Conservation (phyloP, 164 flowering plant species). For the Paratinospora sagittata region DNA sequence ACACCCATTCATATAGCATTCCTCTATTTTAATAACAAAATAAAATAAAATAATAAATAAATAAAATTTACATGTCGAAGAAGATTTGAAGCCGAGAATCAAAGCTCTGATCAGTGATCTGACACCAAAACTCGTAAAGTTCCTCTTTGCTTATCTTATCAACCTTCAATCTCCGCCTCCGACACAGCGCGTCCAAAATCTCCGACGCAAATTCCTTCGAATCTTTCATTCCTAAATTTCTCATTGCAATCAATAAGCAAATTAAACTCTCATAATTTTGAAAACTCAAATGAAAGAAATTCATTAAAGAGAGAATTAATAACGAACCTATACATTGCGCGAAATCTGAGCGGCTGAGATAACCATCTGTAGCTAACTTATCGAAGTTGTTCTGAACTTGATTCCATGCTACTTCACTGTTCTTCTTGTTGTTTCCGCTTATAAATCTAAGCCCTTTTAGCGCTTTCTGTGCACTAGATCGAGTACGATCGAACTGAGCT, state of each 20-base stretch:
- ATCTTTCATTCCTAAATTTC: slow-evolving; percentile 74
- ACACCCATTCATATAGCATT: too few relatives aligned
- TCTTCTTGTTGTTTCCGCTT: slow-evolving; percentile 36
- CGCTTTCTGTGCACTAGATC: slow-evolving; percentile 86
- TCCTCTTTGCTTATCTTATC: slow-evolving; percentile 81
- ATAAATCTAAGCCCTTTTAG: slow-evolving; percentile 81
- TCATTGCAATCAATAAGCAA: not conserved
- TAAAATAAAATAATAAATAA: too few relatives aligned
- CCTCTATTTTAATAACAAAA: too few relatives aligned
- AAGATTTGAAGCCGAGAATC: slow-evolving; percentile 99
- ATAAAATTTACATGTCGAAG: slow-evolving; percentile 83
- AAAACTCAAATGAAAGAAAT: not conserved
- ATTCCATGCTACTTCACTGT: slow-evolving; percentile 64
- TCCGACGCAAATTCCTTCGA: slow-evolving; percentile 93
- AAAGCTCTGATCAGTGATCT: slow-evolving; percentile 88
- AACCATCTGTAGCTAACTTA: slow-evolving; percentile 64
- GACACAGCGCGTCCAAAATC: slow-evolving; percentile 75
- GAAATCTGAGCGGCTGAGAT: slow-evolving; percentile 71
- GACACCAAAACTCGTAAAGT: slow-evolving; percentile 85
- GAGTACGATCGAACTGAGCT: slow-evolving; percentile 66
- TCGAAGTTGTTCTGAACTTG: slow-evolving; percentile 63
- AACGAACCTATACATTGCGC: slow-evolving; percentile 93
- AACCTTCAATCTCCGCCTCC: slow-evolving; percentile 67
- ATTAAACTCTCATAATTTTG: not conserved
- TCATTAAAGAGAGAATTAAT: not conserved